Base-by-base conservation (phyloP, 2,329 filamentous ascomycete species). In the Talaromyces sp. region DNA sequence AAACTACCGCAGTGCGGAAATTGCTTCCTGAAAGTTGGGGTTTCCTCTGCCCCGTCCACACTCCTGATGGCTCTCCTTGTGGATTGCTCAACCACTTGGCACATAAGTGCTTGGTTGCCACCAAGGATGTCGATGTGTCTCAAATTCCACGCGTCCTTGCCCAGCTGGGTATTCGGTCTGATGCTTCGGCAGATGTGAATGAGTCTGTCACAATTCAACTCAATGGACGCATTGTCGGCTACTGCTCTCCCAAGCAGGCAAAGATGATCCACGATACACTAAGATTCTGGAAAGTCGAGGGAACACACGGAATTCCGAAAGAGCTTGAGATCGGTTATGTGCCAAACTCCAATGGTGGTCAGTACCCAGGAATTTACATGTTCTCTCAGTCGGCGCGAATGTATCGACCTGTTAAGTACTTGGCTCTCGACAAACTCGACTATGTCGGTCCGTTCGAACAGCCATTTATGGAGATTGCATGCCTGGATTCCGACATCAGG, bases 391-490 rank as follows among this genome's bases (percentile, higher is more conserved):
- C 91, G 4, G 86, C 95, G 13, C 84, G 90, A 71, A 96, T 99
- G 91, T 85, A 93, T 61, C 84, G 95, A 62, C 93, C 93, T 1
- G 91, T 96, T 68, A 96, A 93, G 75, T 96, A 98, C 71, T 82
- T 99, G 29, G 89, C 93, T 4, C 82, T 96, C 4, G 89, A 91
- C 62, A 91, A 90, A 73, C 82, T 90, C 67, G 95, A 99, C 76
- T 92, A 86, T 64, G 89, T 99, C 35, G 95, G 95, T 10, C 90
- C 95, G 0, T 90, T 96, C 66, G 95, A 99, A 77, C 95, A 99
- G 78, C 93, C 93, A 0, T 98, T 95, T 80, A 97, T 99, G 93
- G 92, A 92, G 55, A 96, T 99, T 72, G 93, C 95, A 24, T 93
- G 92, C 67, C 88, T 90, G n/a, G 89, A 93, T 55, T 84, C 88